phyloP scores from a whole-genome alignment of 169 alveolate genomes.

The Amoebophrya sp. region DNA sequence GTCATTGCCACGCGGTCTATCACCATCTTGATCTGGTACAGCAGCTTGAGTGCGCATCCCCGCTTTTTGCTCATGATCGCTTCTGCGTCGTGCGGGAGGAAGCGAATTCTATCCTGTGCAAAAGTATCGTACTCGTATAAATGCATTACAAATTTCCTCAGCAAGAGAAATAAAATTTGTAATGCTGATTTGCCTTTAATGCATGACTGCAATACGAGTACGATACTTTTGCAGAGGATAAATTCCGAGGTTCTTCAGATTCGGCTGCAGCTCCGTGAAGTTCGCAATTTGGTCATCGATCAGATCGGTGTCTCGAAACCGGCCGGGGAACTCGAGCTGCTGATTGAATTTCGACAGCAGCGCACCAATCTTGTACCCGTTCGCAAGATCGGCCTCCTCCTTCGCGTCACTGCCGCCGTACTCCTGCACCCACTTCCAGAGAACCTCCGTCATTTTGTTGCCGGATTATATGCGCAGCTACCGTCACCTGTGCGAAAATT shows the following conservation, averaged over 20 bases:
- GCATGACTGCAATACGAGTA: no score
- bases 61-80: not conserved
- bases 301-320: not conserved
- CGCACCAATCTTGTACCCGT: not conserved
- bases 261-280: not conserved
- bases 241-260: not conserved
- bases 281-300: not conserved
- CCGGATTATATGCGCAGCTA: no score
- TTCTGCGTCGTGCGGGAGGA: not conserved
- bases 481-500: no score
- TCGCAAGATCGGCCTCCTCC: not conserved
- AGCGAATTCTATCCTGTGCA: no score
- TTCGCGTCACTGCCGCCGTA: not conserved
- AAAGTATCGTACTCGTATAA: no score
- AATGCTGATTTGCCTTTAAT: no score
- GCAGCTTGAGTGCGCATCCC: not conserved
- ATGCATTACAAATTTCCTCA: no score
- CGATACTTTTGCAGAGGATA: no score
- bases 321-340: not conserved
- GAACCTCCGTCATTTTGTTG: not conserved
- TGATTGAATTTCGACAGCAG: not conserved
- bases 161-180: no score
- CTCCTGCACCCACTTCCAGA: not conserved
- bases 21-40: not conserved
- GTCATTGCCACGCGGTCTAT: not conserved